Base-by-base conservation (phyloP, 2,329 filamentous ascomycete genomes). In the Microcyclosporella mali region DNA sequence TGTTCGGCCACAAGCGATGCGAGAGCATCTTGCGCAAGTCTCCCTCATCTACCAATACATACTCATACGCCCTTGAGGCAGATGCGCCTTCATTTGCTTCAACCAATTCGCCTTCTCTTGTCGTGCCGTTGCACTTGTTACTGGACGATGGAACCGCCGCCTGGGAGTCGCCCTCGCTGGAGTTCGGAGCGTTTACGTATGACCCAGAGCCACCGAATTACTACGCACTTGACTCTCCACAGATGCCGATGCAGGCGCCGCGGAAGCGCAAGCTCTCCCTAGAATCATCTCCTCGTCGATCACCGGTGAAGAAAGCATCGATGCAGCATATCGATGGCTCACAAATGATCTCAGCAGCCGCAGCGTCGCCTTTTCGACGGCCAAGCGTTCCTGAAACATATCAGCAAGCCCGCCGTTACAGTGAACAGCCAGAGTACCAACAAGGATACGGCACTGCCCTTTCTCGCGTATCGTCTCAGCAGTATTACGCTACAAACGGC, bases 1-100 rank as follows among this genome's bases (percentile, higher is more conserved):
- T 82, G 35, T 94, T 95, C 65, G 88, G 87, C n/a, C 74, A 77
- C n/a, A 79, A 84, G 56, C 81, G 82, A 63, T 84, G 81, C 63
- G 72, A 78, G 41, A 81, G 81, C 45, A 75, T 81, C 43, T 72
- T 88, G 17, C 74, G 78, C 34, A 82, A 82, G 60, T 56, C 56
- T 3, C 42, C 61, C 72, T 68, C 70, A 68, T 69, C 61, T 73
- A 66, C 76, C 52, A 76, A 78, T 15, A 70, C 67, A 41, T 85
- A 78, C 61, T 76, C 82, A 49, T 94, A 92, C 65, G 75, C 77
- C 21, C 73, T 94, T 55, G 79, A 77, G 34, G 79, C 81, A 31
- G 81, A 87, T 43, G 85, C 83, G 25, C 89, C 89, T 35, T 74
- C 74, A 2, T 78, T 80, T 52, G 63, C 71, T n/a, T 62, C 69